Evolutionary conservation across 331 rosid species (phyloP).

Genomic region (Telfairia occidentalis): DNA sequence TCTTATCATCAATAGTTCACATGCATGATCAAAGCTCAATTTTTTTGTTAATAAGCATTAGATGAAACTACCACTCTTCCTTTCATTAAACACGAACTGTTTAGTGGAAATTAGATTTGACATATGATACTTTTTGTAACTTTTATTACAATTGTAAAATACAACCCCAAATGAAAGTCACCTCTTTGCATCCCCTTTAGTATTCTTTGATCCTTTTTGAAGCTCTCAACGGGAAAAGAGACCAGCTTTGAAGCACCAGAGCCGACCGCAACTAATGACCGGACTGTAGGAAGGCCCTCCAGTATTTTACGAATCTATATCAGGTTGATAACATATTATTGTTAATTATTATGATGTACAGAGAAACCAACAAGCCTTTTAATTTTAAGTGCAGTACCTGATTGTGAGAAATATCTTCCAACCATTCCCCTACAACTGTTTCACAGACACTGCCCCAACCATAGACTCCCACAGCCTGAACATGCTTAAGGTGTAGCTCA

Average conservation of each 20-base stretch:
- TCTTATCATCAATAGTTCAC: not conserved
- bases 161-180: slow-evolving; percentile 21
- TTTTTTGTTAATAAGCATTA: slow-evolving; percentile 2
- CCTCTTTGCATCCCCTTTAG: slow-evolving; percentile 99
- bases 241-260: slow-evolving; percentile 88
- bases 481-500: slow-evolving; percentile 79
- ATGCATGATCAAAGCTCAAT: not conserved
- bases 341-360: slow-evolving; percentile 11
- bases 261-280: slow-evolving; percentile 69
- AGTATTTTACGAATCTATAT: slow-evolving; percentile 70
- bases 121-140: not conserved
- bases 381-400: slow-evolving; percentile 42
- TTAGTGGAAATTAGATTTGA: not conserved
- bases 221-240: slow-evolving; percentile 79
- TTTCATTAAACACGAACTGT: not conserved
- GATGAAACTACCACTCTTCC: not conserved
- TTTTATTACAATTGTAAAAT: not conserved
- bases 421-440: slow-evolving; percentile 77
- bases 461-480: slow-evolving; percentile 71
- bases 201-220: slow-evolving; percentile 76
- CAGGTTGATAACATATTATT: slow-evolving; percentile 4
- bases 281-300: slow-evolving; percentile 72
- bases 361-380: slow-evolving; percentile 14
- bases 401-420: slow-evolving; percentile 82
- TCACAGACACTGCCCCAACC: slow-evolving; percentile 94